phyloP scores from a whole-genome alignment of 306 rosid species.

The Citrullus colocynthis region DNA sequence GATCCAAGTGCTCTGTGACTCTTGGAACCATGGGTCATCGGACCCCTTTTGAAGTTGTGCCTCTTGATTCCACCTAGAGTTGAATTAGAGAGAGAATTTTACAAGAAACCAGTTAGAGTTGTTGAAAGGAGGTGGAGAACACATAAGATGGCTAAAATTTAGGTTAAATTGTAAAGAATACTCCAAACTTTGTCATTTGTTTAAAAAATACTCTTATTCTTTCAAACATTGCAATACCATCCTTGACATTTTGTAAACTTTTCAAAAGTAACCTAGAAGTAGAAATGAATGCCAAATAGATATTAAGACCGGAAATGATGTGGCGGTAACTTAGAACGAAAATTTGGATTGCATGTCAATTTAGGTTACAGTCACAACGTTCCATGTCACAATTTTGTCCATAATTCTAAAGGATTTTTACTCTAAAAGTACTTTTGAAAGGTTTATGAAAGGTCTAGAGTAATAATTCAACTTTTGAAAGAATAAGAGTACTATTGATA shows the following conservation, averaged over 20 bases:
- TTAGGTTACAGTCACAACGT: neutral
- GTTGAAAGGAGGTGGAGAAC: neutral
- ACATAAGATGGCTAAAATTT: neutral
- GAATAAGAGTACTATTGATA: too few relatives aligned
- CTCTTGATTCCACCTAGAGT: slow-evolving; percentile 79
- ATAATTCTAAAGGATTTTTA: neutral
- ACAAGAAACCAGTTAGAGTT: neutral
- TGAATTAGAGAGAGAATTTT: neutral
- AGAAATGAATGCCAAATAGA: neutral
- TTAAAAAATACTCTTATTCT: too few relatives aligned
- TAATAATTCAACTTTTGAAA: too few relatives aligned
- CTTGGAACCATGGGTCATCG: slow-evolving; percentile 87
- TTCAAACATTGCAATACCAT: too few relatives aligned
- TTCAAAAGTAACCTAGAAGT: neutral
- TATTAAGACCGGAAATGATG: too few relatives aligned
- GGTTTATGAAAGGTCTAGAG: neutral
- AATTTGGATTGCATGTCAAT: too few relatives aligned
- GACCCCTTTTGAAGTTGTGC: slow-evolving; percentile 74
- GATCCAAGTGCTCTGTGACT: slow-evolving; percentile 91
- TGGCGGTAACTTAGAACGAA: too few relatives aligned
- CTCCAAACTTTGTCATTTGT: neutral
- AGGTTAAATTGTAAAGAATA: too few relatives aligned
- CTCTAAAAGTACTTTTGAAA: too few relatives aligned
- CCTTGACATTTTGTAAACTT: too few relatives aligned
- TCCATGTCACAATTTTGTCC: neutral